Conservation (phyloP, 495 filamentous ascomycete species). For the Podospora pseudopauciseta region DNA sequence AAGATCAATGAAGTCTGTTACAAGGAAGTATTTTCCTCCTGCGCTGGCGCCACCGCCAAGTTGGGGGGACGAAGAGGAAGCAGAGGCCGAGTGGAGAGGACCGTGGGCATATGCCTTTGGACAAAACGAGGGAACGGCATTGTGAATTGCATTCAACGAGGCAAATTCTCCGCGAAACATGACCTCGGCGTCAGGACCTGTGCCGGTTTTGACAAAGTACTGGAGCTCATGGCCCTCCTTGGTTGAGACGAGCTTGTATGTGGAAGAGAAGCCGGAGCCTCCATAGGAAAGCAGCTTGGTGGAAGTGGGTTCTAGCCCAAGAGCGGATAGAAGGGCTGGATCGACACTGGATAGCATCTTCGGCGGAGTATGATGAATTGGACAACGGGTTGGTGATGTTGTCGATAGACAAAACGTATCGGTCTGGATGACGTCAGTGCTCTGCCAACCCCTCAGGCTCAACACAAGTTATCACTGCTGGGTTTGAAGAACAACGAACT, state of each 20-base stretch:
- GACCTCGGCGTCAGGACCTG: conserved; percentile 56
- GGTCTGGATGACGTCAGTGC: not conserved
- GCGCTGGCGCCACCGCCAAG: not conserved
- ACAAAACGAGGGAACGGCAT: conserved; percentile 67
- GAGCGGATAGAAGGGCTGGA: conserved; percentile 56
- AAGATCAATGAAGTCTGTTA: conserved; percentile 77
- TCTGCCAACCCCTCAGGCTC: not conserved
- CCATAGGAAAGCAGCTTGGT: conserved; percentile 62
- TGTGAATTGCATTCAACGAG: conserved; percentile 76
- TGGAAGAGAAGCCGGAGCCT: conserved; percentile 70
- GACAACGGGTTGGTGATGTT: too few relatives aligned
- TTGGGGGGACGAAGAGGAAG: conserved; percentile 15
- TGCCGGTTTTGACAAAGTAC: conserved; percentile 81
- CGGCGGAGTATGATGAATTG: not conserved
- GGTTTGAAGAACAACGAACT: not conserved
- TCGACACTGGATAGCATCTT: conserved; percentile 40
- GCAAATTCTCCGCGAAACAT: conserved; percentile 85
- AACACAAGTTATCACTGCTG: not conserved
- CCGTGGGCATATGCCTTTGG: conserved; percentile 71
- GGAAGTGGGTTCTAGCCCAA: conserved; percentile 59
- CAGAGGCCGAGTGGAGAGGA: conserved; percentile 45
- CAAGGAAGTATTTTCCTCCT: conserved; percentile 60
- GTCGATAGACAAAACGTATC: too few relatives aligned
- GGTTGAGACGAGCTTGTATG: conserved; percentile 58
- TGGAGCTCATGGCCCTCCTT: conserved; percentile 51